A percentile compares a stretch with the other conserved stretches of the same genome.
phyloP scores from a whole-genome alignment of 1,284 basidiomycete species.

The Cutaneotrichosporon sp. region DNA sequence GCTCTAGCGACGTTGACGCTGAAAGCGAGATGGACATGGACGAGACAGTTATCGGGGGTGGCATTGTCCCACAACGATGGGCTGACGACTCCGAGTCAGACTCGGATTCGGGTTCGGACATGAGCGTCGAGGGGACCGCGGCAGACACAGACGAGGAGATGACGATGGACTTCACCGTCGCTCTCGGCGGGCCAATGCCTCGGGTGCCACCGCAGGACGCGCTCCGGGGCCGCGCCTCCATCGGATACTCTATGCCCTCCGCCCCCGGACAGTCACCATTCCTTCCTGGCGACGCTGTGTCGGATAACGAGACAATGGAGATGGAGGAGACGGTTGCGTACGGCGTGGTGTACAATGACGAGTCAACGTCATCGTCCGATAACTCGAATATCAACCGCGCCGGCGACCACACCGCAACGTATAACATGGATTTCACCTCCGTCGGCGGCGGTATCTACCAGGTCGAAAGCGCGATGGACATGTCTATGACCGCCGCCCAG shows the following conservation, averaged over 20 bases:
- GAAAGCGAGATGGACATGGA: constrained; percentile 50
- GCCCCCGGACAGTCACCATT: constrained; percentile 23
- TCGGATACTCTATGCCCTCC: constrained; percentile 48
- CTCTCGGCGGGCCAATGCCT: constrained; percentile 51
- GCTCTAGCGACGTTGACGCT: constrained; percentile 27
- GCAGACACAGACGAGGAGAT: constrained; percentile 46
- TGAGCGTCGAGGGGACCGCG: constrained; percentile 27
- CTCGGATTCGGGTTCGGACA: constrained; percentile 17
- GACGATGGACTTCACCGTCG: constrained; percentile 55
- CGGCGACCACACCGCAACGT: constrained; percentile 21
- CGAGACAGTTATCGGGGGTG: constrained; percentile 46
- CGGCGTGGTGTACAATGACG: constrained; percentile 43
- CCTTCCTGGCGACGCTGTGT: constrained; percentile 40
- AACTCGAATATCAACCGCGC: constrained; percentile 10
- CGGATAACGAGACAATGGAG: constrained; percentile 44
- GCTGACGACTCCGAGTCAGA: constrained; percentile 23
- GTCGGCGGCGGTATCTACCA: constrained; percentile 43
- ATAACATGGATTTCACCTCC: constrained; percentile 45
- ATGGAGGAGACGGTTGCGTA: constrained; percentile 51
- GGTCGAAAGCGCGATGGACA: constrained; percentile 30
- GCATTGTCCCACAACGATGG: constrained; percentile 32
- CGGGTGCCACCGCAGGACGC: constrained; percentile 44
- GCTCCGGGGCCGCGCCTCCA: constrained; percentile 34
- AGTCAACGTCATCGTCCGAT: constrained; percentile 28
- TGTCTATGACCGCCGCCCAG: constrained; percentile 12